Evolutionary conservation across 805 yeast genomes (phyloP).

Genomic region (Metschnikowia borealis): DNA sequence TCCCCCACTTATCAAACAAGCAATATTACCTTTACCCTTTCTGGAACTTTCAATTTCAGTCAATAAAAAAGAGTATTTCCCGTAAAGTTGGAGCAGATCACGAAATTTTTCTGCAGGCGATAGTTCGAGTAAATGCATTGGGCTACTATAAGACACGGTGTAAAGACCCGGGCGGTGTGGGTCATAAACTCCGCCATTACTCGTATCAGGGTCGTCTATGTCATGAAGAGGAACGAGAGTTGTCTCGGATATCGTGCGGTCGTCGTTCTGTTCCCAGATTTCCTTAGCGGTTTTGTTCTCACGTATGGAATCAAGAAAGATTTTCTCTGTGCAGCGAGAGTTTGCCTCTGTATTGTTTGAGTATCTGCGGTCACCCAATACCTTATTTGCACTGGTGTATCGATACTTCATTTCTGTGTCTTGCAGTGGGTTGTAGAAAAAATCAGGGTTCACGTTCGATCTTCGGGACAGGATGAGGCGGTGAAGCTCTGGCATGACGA

Average conservation of each 20-base stretch:
- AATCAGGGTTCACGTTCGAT: not conserved
- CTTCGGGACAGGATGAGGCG: not conserved
- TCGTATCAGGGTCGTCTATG: not conserved
- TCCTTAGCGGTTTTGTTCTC: slow-evolving; percentile 1
- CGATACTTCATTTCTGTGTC: not conserved
- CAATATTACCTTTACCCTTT: slow-evolving; percentile 41
- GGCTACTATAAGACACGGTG: slow-evolving; percentile 1
- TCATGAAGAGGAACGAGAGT: not conserved
- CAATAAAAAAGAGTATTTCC: slow-evolving; percentile 21
- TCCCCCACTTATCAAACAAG: slow-evolving; percentile 20
- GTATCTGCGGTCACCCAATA: slow-evolving; percentile 2
- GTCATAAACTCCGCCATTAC: slow-evolving; percentile 1
- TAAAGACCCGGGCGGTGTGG: not conserved
- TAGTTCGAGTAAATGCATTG: slow-evolving; percentile 16
- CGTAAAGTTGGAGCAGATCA: slow-evolving; percentile 27
- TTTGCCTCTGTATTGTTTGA: slow-evolving; percentile 2
- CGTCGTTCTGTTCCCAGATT: slow-evolving; percentile 4
- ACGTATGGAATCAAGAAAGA: slow-evolving; percentile 1
- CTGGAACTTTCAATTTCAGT: slow-evolving; percentile 24
- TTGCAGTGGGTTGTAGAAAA: not conserved
- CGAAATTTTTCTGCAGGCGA: slow-evolving; percentile 37
- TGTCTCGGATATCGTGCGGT: slow-evolving; percentile 1
- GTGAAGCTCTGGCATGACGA: not conserved
- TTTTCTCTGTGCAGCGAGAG: slow-evolving; percentile 1
- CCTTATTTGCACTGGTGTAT: not conserved